Evolutionary conservation across 2,329 filamentous ascomycete genomes (phyloP), one percentile per base, ranked within the genome.

Genomic region (Phialemoniopsis sp.): DNA sequence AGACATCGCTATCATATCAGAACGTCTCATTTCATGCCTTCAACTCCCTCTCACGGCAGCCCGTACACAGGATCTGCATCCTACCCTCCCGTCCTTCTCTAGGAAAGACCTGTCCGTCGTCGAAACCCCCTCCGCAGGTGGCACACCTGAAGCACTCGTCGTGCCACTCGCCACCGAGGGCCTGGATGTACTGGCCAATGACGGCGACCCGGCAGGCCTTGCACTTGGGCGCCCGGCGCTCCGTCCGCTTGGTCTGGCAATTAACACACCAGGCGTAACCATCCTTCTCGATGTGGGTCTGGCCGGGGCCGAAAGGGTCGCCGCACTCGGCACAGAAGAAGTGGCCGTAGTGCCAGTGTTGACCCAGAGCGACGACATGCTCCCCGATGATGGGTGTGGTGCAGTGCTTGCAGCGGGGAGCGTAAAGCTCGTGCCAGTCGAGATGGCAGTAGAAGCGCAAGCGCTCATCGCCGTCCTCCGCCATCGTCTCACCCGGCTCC

Each of bases 271-370:
- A 98, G 5, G 93, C 93, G 62, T 95, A 97, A 9, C 91, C 91
- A 50, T 97, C 91, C 64, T 95, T 95, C 60, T 98, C 93, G 40
- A 98, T 82, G 54, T 84, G 80, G 34, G 79, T 83, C 65, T 74
- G 77, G 43, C 77, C 78, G 35, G 73, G 71, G 49, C 75, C 88
- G 58, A 98, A 98, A 1, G 93, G 91, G 66, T 98, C 91, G 50
- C 93, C 93, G 59, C 93, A 98, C 71, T 98, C 89, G 32, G 93
- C 93, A 58, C 93, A 98, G 76, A 98, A 98, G 68, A 98, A 98
- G 66, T 98, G 93, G 0, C 93, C 93, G 38, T 87, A 87, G 61
- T 98, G 93, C 87, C 89, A 98, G 64, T 95, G 89, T 7, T 13
- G 13, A 2, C 93, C 93, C 41, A 95, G 88, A 2, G 93, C 93